Base-by-base conservation (phyloP, 1,284 basidiomycete genomes). In the Anthracocystis setariae region DNA sequence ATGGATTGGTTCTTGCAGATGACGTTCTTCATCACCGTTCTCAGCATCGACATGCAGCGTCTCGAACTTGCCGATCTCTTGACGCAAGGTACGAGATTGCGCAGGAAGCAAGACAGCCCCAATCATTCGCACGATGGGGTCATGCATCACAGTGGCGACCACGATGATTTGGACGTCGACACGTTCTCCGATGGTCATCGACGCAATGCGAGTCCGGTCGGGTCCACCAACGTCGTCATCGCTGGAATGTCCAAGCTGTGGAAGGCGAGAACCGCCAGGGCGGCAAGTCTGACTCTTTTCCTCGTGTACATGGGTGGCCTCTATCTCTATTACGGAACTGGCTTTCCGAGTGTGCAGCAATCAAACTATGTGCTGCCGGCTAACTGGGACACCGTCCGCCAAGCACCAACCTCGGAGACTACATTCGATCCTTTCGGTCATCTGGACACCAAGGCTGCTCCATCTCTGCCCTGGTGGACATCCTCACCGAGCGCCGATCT, bases 1-100 rank as follows among this genome's bases (percentile, higher is more conserved):
- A 93, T 93, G 25, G 94, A 98, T 83, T 98, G 93, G 91, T 96
- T 94, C 84, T 85, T 95, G 55, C 91, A 93, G 21, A 92, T 94
- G 81, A 93, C 92, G 0, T 93, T 94, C 84, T 95, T 94, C 83
- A 86, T 93, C 73, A 91, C 93, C 17, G 91, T 95, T 18, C 85
- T 95, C 23, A 91, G 91, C 5, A 93, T 95, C 75, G 93, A 95
- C 84, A 89, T 94, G 54, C 92, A 94, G 73, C 89, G 93, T 46
- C 85, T 95, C 24, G 93, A 94, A 38, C 61, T 78, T 8, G 76
- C 76, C 46, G 76, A 78, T 50, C 68, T 78, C 9, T 54, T 78
- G 20, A 71, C 72, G 0, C 76, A 78, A 39, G 74, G 74, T 33
- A 71, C 70, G 18, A 48, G 70, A 17, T 42, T 68, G 32, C 57